Evolutionary conservation across 2,329 filamentous ascomycete species (phyloP), one percentile per base, ranked within the genome.

Genomic region (Phaeoacremonium minimum): DNA sequence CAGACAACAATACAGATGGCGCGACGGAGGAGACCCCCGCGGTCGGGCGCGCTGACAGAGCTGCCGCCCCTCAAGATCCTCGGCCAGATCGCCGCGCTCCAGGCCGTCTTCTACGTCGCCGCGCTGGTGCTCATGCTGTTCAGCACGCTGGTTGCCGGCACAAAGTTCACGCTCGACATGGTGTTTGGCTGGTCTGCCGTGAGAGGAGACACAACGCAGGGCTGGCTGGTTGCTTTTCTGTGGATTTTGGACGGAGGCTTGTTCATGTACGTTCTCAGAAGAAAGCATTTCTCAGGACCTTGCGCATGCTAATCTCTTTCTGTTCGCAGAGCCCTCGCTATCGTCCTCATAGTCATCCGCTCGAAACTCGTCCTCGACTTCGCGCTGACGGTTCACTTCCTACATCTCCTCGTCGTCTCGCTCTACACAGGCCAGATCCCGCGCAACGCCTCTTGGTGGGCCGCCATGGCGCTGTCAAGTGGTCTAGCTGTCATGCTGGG

Each of bases 301-400:
- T n/a, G n/a, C 18, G 3, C 22, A 4, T 38, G 13, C 16, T 34
- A 18, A 16, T 28, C 33, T 40, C 12, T 22, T 28, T 36, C 32
- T 42, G 35, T 36, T 18, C 31, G 30, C 53, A 97, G 91, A 56
- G 80, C 87, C 29, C 79, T 94, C 40, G 85, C 88, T 29, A 83
- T 96, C 40, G 79, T 95, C 34, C 65, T 91, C 36, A 70, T 97
- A 40, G 80, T 98, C 48, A 82, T 84, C 15, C 87, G 93, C 44
- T 93, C 85, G 32, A 97, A 97, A 61, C 84, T 97, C 42, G 86
- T 97, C 34, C 88, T 88, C 48, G 93, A 98, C 64, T 98, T 97
- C 59, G 87, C 88, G 19, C 69, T 96, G 16, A 95, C 91, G 3
- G 76, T 96, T 14, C 57, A 63, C 48, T 41, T 41, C 26, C 43